Percentiles rank a stretch among this genome's conserved stretches.
Conservation (phyloP, 148 eudicot genomes). For the Fagopyrum esculentum region DNA sequence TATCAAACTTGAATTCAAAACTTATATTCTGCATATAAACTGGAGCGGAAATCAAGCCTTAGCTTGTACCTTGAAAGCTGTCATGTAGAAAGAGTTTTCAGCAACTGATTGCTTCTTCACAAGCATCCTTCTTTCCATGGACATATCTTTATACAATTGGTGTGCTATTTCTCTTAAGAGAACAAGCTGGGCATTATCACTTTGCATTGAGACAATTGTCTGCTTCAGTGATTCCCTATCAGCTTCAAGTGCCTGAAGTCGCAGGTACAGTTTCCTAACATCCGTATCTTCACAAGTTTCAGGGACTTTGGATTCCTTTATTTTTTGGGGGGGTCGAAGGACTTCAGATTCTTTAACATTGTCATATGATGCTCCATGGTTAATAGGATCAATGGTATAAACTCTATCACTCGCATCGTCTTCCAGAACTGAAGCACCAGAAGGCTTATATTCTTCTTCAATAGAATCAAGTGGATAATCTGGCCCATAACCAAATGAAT, state of each 20-base stretch:
- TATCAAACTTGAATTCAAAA: background rate
- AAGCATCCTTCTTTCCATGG: conserved; percentile 47
- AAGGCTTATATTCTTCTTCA: conserved; percentile 46
- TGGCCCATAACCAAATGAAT: conserved; percentile 31
- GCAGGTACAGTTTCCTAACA: conserved; percentile 55
- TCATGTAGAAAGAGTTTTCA: conserved; percentile 36
- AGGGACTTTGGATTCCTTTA: background rate
- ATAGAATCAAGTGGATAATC: conserved; percentile 36
- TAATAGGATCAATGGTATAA: conserved; percentile 80
- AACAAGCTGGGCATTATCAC: conserved; percentile 88
- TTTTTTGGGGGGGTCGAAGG: conserved; percentile 40
- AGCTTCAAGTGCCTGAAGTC: conserved; percentile 97
- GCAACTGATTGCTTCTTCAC: conserved; percentile 42
- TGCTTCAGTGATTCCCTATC: conserved; percentile 96
- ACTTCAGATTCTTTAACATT: conserved; percentile 36
- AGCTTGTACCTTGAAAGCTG: conserved; percentile 63
- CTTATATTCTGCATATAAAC: background rate
- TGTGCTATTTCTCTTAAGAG: conserved; percentile 94
- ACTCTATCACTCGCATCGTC: conserved; percentile 80
- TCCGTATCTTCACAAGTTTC: conserved; percentile 58
- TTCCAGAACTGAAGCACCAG: conserved; percentile 48
- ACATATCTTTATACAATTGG: conserved; percentile 75
- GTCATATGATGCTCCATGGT: conserved; percentile 38
- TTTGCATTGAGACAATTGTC: conserved; percentile 73
- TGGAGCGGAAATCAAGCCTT: background rate